Base-by-base conservation (phyloP, 208 protist genomes). In the Wallacemonas sp. region DNA sequence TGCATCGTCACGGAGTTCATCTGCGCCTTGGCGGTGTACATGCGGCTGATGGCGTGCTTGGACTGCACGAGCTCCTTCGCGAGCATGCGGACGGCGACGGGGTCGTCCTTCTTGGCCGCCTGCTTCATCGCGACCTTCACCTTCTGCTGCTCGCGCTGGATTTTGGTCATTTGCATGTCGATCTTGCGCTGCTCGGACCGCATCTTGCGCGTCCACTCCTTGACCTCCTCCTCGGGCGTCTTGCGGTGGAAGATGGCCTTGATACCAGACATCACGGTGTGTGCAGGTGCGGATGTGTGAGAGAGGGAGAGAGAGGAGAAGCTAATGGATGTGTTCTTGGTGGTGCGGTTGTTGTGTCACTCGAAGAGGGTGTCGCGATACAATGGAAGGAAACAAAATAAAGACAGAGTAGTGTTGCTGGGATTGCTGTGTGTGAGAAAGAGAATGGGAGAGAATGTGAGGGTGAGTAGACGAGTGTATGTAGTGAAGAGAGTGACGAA, bases 1-100 rank as follows among this genome's bases (percentile, higher is more conserved):
- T 96, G 88, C 86, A 97, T 91, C 2, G 80, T 29, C 8, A 95
- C 88, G 0, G 90, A 96, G 75, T 92, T 96, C 78, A 97, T 94
- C 69, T 97, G 90, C 12, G 93, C 78, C 64, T 95, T 95, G 26
- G 88, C 86, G n/a, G 78, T 86, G 72, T 92, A 89, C 73, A 97
- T 70, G 30, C 93, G 84, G 38, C 74, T 80, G 27, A 92, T 78
- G 14, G 88, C 83, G 47, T 88, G 81, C 56, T 89, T 80, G n/a
- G 90, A 84, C 36, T 74, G 79, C 19, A 96, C 74, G 34, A 94
- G 71, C 63, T 96, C 88, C 71, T 90, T 94, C 19, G 90, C 83
- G 9, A 96, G 74, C 74, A 97, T 95, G 57, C 87, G 84, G 26
- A 92, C 75, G 2, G 76, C 75, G 6, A 87, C 75, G 6, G 66